phyloP scores from a whole-genome alignment of 2,329 filamentous ascomycete genomes.

The Oidium heveae region DNA sequence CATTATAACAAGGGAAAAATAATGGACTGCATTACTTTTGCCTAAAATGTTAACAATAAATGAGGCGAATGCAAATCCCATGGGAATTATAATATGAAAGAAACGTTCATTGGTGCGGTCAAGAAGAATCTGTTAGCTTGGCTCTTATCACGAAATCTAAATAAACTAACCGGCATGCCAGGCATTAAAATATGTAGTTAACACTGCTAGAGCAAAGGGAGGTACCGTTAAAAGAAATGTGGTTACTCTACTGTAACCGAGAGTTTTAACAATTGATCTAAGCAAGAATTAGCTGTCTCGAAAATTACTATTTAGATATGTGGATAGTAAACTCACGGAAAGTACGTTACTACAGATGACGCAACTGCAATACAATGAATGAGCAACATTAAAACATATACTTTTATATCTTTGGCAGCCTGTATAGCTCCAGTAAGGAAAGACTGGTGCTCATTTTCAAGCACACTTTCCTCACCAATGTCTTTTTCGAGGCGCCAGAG shows the following conservation, averaged over 20 bases:
- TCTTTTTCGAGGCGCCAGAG: constrained; percentile 37
- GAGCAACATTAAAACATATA: constrained; percentile 9
- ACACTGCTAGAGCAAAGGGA: constrained; percentile 35
- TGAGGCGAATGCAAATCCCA: constrained; percentile 32
- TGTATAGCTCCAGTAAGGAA: constrained; percentile 24
- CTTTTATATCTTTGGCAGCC: constrained; percentile 30
- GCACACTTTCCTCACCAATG: constrained; percentile 38
- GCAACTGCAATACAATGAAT: constrained; percentile 31
- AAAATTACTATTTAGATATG: constrained; percentile 14
- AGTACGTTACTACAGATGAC: constrained; percentile 40
- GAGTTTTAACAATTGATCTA: constrained; percentile 37
- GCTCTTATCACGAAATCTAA: neutral
- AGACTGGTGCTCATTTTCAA: constrained; percentile 27
- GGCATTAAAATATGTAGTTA: constrained; percentile 37
- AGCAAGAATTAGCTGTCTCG: constrained; percentile 16
- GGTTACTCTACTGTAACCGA: constrained; percentile 33
- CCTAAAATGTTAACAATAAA: constrained; percentile 46
- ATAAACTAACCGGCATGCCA: constrained; percentile 28
- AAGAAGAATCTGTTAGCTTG: neutral
- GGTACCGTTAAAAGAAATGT: constrained; percentile 39
- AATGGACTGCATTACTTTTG: constrained; percentile 31
- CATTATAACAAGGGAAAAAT: constrained; percentile 51
- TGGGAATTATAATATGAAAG: constrained; percentile 36
- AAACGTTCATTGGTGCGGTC: constrained; percentile 47
- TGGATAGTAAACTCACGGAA: constrained; percentile 19